phyloP scores from a whole-genome alignment of 495 filamentous ascomycete species.

The Symbiotaphrina buchneri region DNA sequence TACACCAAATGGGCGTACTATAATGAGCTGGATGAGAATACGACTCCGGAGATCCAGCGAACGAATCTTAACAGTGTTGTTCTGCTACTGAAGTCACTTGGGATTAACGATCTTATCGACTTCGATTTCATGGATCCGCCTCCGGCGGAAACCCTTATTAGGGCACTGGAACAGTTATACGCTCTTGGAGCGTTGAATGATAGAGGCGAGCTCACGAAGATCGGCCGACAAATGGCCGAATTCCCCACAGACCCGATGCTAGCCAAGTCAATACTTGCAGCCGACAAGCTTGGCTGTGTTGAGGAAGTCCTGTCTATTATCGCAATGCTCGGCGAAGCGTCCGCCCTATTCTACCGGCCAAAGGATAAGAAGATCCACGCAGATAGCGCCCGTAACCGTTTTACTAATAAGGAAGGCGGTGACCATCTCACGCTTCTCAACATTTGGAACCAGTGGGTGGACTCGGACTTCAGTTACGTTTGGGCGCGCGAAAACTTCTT shows the following conservation, averaged over 20 bases:
- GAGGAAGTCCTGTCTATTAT: slow-evolving; percentile 91
- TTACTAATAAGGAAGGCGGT: slow-evolving; percentile 81
- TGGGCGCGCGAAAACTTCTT: slow-evolving; percentile 92
- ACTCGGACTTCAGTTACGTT: slow-evolving; percentile 68
- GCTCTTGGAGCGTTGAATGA: slow-evolving; percentile 79
- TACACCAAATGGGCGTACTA: slow-evolving; percentile 92
- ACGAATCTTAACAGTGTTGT: slow-evolving; percentile 73
- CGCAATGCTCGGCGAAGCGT: slow-evolving; percentile 77
- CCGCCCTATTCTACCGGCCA: slow-evolving; percentile 80
- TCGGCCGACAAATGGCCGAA: slow-evolving; percentile 90
- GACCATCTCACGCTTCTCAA: slow-evolving; percentile 86
- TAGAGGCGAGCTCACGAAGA: slow-evolving; percentile 72
- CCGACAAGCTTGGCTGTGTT: slow-evolving; percentile 72
- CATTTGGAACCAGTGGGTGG: slow-evolving; percentile 94
- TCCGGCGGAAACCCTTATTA: slow-evolving; percentile 74
- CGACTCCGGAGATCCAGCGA: slow-evolving; percentile 85
- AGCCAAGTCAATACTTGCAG: slow-evolving; percentile 76
- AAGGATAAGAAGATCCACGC: slow-evolving; percentile 97
- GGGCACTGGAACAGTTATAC: slow-evolving; percentile 79
- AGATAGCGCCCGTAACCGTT: slow-evolving; percentile 75
- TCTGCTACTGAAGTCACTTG: slow-evolving; percentile 69
- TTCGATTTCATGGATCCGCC: slow-evolving; percentile 97
- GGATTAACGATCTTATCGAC: slow-evolving; percentile 81
- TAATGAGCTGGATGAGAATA: slow-evolving; percentile 84
- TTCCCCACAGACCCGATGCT: slow-evolving; percentile 92